phyloP scores from a whole-genome alignment of 371 early-diverging fungal genomes.

The Phascolomyces articulosus region DNA sequence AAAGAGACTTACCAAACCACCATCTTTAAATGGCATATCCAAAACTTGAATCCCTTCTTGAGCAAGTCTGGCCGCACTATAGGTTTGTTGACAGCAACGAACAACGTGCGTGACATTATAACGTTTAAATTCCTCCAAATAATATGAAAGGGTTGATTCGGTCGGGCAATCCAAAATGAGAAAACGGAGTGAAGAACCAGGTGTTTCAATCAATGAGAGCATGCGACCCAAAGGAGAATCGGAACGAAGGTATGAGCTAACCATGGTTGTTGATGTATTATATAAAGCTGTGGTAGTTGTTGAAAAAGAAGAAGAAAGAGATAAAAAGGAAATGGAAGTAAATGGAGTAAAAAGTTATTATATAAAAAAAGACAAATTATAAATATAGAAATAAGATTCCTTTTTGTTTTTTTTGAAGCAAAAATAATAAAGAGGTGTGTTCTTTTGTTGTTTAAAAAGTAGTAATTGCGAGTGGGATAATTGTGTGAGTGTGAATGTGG shows the following conservation, averaged over 20 bases:
- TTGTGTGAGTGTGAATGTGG: background rate
- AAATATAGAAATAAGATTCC: too few relatives aligned
- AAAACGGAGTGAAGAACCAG: constrained; percentile 63
- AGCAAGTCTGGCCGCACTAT: constrained; percentile 58
- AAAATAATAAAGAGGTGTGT: too few relatives aligned
- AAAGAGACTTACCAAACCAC: constrained; percentile 57
- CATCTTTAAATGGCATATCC: constrained; percentile 85
- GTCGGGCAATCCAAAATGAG: constrained; percentile 90
- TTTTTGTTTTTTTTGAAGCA: too few relatives aligned
- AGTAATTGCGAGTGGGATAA: too few relatives aligned
- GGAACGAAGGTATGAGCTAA: constrained; percentile 29
- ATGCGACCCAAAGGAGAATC: constrained; percentile 54
- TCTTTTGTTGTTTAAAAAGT: too few relatives aligned
- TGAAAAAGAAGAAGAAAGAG: constrained; percentile 13
- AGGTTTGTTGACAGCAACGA: constrained; percentile 91
- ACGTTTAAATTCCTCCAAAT: constrained; percentile 73
- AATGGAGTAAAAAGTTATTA: too few relatives aligned
- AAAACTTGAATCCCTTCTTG: constrained; percentile 72
- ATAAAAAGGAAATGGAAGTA: background rate
- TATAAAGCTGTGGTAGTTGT: constrained; percentile 1
- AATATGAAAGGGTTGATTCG: constrained; percentile 75
- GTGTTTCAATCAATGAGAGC: constrained; percentile 62
- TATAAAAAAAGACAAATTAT: too few relatives aligned
- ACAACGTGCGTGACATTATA: constrained; percentile 84
- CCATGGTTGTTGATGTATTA: constrained; percentile 19